Evolutionary conservation across 805 yeast species (phyloP), one percentile per base, ranked within the genome.

Genomic region (Ogataea nitratoaversa): DNA sequence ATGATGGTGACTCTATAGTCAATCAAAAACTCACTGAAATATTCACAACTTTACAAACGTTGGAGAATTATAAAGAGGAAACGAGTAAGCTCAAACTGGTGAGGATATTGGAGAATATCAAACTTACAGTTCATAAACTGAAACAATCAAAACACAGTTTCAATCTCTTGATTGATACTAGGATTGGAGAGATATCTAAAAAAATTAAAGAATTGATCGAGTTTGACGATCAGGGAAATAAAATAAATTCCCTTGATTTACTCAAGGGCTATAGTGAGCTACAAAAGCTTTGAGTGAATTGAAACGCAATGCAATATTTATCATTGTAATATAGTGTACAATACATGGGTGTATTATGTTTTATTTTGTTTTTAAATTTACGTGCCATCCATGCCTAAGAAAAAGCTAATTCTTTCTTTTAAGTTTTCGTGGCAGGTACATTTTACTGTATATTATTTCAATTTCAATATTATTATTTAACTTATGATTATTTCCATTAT

Each of bases 41-140:
- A 13, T 48, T 23, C 32, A 41, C 18, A 17, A 44, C 27, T 24
- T 55, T 34, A 45, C 46, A 32, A 23, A 36, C 20, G 28, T 38
- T 40, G 22, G 44, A 53, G 29, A 20, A 29, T 12, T 34, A 44
- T 30, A 37, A 43, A 30, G 30, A 38, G 8, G 42, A 38, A 12
- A 19, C 46, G 38, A 30, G 40, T 34, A 32, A 43, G 29, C 32
- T 36, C 19, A 34, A 40, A 18, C 18, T 53, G 32, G 23, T 47
- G 22, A 37, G 46, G 11, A 31, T 47, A 12, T 18, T 74, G 11
- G 79, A 74, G 41, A 59, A 58, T 40, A 52, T 74, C 33, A 63
- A 59, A 46, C 53, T 59, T 19, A 49, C 52, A 22, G 47, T 56
- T 17, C 60, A 57, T 37, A 58, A 54, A 24, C 33, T 57, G 20